Evolutionary conservation across 2,329 filamentous ascomycete genomes (phyloP).

Genomic region (Ophiostoma novo-ulmi): DNA sequence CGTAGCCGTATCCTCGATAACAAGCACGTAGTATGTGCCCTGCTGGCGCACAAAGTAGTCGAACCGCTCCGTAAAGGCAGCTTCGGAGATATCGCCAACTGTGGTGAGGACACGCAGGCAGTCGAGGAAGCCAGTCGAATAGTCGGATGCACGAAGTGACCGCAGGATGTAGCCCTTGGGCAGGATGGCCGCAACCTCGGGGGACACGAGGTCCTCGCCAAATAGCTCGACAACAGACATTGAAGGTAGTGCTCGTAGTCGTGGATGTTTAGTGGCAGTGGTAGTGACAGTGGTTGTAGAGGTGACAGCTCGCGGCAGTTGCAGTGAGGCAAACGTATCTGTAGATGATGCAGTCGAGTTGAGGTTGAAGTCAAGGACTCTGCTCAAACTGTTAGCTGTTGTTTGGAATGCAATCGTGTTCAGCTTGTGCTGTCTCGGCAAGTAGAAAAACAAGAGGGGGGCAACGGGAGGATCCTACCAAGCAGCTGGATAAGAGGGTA

Average conservation of each 20-base stretch:
- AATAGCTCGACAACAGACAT: slow-evolving; percentile 63
- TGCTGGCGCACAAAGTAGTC: slow-evolving; percentile 71
- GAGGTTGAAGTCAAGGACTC: neutral
- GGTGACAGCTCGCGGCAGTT: neutral
- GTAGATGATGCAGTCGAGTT: neutral
- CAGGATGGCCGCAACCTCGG: slow-evolving; percentile 64
- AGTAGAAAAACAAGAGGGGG: slow-evolving; percentile 13
- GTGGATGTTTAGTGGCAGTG: neutral
- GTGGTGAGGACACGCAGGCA: slow-evolving; percentile 87
- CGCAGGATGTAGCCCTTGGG: slow-evolving; percentile 80
- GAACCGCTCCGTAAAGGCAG: slow-evolving; percentile 72
- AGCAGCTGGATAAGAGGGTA: neutral
- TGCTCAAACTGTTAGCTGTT: neutral
- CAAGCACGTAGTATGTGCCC: slow-evolving; percentile 78
- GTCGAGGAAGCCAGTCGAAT: slow-evolving; percentile 76
- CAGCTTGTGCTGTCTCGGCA: neutral
- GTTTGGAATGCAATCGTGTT: neutral
- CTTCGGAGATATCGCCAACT: slow-evolving; percentile 76
- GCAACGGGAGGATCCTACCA: slow-evolving; percentile 7
- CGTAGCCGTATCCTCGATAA: slow-evolving; percentile 66
- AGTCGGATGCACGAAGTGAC: slow-evolving; percentile 73
- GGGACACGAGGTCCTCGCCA: slow-evolving; percentile 68
- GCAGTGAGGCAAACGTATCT: neutral
- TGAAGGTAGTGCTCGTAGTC: slow-evolving; percentile 20
- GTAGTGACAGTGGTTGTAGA: no score